Conservation (phyloP, 2,329 filamentous ascomycete species). For the Acrocalymma vagum region DNA sequence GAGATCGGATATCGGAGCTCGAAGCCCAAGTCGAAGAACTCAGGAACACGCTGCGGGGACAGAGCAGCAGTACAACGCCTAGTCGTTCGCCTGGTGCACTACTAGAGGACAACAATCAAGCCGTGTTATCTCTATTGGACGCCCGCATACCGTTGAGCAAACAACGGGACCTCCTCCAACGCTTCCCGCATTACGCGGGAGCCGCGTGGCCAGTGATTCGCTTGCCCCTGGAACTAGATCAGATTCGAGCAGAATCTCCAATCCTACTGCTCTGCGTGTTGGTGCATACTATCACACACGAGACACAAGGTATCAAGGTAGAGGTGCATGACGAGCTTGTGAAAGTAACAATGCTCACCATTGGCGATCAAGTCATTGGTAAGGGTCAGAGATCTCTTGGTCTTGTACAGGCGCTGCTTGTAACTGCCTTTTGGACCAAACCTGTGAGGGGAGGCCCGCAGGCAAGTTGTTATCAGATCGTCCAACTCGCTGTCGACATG, state of each 20-base stretch:
- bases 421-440: conserved; percentile 34
- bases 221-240: conserved; percentile 16
- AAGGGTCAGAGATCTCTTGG: conserved; percentile 33
- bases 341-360: conserved; percentile 27
- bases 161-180: conserved; percentile 28
- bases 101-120: conserved; percentile 21
- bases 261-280: conserved; percentile 30
- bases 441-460: conserved; percentile 22
- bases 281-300: conserved; percentile 26
- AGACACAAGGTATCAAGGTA: conserved; percentile 24
- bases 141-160: conserved; percentile 23
- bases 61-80: conserved; percentile 22
- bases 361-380: conserved; percentile 31
- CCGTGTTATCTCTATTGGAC: conserved; percentile 30
- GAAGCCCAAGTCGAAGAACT: conserved; percentile 34
- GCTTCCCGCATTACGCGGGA: conserved; percentile 23
- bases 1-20: conserved; percentile 35
- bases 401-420: conserved; percentile 36
- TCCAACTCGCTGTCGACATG: conserved; percentile 38
- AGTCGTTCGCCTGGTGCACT: conserved; percentile 24
- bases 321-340: conserved; percentile 36
- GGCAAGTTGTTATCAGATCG: conserved; percentile 33
- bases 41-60: conserved; percentile 20
- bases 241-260: conserved; percentile 29
- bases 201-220: conserved; percentile 30